Percentiles rank a stretch among this genome's conserved stretches.
These are phyloP conservation scores for Collybia mongolica DNA, from an alignment of 768 basidiomycete species.

Conservation along the genomic window DNA sequence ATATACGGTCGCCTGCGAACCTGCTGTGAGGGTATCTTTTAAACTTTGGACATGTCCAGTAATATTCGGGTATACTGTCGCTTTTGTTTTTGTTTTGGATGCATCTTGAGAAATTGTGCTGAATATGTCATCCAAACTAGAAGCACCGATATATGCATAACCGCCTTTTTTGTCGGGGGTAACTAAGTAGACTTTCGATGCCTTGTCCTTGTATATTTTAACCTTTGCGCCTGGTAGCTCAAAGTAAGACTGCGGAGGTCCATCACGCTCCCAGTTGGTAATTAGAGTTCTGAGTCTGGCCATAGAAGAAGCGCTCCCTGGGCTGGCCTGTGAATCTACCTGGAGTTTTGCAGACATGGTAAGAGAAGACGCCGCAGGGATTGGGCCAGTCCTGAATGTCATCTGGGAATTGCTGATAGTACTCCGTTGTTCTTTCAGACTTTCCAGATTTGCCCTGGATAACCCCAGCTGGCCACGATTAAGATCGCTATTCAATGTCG, in stretches of 20 bases:
- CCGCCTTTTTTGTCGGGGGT: neutral
- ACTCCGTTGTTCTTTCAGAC: neutral
- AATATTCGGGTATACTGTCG: neutral
- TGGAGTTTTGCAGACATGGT: too few species aligned
- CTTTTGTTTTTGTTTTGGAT: neutral
- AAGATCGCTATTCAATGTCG: neutral
- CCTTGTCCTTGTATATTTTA: slow-evolving; percentile 3
- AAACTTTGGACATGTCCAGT: neutral
- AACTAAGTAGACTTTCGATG: neutral
- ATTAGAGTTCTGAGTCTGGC: neutral
- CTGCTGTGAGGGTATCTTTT: neutral
- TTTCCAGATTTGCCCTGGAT: neutral
- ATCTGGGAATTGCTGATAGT: too few species aligned
- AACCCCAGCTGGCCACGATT: too few species aligned
- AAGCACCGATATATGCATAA: neutral
- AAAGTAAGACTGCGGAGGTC: neutral
- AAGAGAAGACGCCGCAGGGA: too few species aligned
- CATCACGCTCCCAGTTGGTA: neutral
- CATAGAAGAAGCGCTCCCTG: neutral
- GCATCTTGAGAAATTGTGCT: neutral
- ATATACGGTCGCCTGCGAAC: neutral
- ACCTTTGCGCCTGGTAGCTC: neutral
- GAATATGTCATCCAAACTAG: too few species aligned
- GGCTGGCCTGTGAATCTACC: too few species aligned
- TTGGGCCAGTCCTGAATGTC: too few species aligned